phyloP scores from a whole-genome alignment of 2,329 filamentous ascomycete species.

The Talaromyces sp. region DNA sequence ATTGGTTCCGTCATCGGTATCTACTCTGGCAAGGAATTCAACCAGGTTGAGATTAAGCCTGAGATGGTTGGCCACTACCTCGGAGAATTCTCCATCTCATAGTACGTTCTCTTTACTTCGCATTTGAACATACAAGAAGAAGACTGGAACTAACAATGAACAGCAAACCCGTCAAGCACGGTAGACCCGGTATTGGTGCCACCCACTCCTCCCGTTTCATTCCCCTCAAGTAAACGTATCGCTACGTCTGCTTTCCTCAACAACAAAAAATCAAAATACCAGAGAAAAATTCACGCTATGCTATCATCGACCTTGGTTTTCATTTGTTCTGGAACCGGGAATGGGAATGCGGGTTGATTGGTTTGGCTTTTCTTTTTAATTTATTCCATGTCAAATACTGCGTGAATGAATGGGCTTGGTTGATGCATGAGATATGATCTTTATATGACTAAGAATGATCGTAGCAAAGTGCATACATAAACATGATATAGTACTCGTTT shows the following conservation, averaged over 20 bases:
- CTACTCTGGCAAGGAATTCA: conserved; percentile 99
- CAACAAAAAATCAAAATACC: conserved; percentile 13
- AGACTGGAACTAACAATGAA: conserved; percentile 49
- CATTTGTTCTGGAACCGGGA: conserved; percentile 19
- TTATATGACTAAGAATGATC: background rate
- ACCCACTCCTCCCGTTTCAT: conserved; percentile 99
- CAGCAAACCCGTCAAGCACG: conserved; percentile 99
- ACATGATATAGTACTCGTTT: background rate
- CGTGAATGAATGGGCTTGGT: conserved; percentile 19
- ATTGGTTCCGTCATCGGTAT: conserved; percentile 97
- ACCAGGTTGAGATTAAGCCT: conserved; percentile 99
- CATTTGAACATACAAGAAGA: too few species aligned
- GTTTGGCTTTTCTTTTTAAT: conserved; percentile 12
- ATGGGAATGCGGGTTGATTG: conserved; percentile 14
- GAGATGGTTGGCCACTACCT: conserved; percentile 99
- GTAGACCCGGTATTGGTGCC: conserved; percentile 99
- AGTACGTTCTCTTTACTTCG: conserved; percentile 62
- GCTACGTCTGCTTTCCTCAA: conserved; percentile 6
- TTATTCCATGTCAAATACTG: conserved; percentile 19
- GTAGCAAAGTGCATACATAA: background rate
- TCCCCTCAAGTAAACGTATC: conserved; percentile 85
- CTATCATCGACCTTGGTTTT: conserved; percentile 17
- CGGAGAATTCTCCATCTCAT: conserved; percentile 99
- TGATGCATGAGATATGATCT: conserved; percentile 13
- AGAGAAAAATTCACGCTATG: conserved; percentile 11